A percentile compares a stretch with the other conserved stretches of the same genome.
Evolutionary conservation across 2,329 filamentous ascomycete genomes (phyloP).

Genomic region (Ophiocordyceps camponoti-saundersi): DNA sequence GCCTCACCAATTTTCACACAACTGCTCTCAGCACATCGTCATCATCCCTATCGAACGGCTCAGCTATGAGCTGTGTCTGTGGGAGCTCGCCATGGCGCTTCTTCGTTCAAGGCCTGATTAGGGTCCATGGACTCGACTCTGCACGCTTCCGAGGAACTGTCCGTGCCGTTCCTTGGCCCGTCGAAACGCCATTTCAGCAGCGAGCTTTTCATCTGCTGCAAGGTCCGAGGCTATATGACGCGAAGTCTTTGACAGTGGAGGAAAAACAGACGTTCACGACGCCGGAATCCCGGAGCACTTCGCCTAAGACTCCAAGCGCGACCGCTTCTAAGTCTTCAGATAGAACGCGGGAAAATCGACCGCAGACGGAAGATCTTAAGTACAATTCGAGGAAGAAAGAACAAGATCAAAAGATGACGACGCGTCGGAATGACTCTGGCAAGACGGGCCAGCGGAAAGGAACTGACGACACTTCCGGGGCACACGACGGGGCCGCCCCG

Average conservation of each 20-base stretch:
- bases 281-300: background rate
- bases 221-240: constrained; percentile 5
- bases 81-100: constrained; percentile 24
- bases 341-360: too few species aligned
- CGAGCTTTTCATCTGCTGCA: constrained; percentile 7
- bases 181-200: background rate
- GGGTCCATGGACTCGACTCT: constrained; percentile 18
- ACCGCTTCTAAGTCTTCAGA: too few species aligned
- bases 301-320: background rate
- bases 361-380: too few species aligned
- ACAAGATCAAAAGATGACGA: background rate
- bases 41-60: background rate
- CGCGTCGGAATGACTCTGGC: background rate
- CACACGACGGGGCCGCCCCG: background rate
- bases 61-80: constrained; percentile 30
- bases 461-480: background rate
- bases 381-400: background rate
- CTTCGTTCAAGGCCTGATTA: constrained; percentile 29
- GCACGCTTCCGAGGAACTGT: background rate
- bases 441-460: background rate
- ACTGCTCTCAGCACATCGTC: background rate
- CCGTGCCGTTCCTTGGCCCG: background rate
- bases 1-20: background rate
- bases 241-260: background rate
- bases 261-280: background rate